Conservation (phyloP, 306 rosid genomes). For the Medicago ruthenica region DNA sequence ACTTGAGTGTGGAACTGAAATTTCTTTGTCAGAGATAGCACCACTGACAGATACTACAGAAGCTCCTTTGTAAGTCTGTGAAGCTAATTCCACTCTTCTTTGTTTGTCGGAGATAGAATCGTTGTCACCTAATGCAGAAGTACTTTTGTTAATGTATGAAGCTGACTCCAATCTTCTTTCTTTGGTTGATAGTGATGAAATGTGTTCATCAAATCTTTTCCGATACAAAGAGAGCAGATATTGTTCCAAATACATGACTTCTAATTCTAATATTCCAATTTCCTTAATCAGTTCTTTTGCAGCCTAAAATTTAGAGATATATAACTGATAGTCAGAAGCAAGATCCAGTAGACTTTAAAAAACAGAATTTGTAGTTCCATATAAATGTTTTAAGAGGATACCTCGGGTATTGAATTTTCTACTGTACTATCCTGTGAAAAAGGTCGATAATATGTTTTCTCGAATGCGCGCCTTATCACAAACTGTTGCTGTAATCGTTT, state of each 20-base stretch:
- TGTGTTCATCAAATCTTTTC: constrained; percentile 62
- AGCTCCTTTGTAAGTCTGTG: constrained; percentile 39
- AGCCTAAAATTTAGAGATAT: constrained; percentile 63
- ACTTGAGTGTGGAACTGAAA: constrained; percentile 42
- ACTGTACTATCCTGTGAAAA: constrained; percentile 53
- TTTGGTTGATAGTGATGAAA: constrained; percentile 52
- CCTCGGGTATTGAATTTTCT: constrained; percentile 76
- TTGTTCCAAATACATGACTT: constrained; percentile 78
- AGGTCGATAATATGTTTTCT: constrained; percentile 71
- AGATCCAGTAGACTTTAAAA: constrained; percentile 9
- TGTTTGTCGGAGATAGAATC: constrained; percentile 45
- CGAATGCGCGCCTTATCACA: constrained; percentile 61
- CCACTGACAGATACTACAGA: constrained; percentile 37
- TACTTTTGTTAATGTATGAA: constrained; percentile 45
- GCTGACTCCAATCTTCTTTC: constrained; percentile 50
- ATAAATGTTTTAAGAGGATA: constrained; percentile 41
- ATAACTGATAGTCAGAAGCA: too few species aligned
- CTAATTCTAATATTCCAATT: constrained; percentile 77
- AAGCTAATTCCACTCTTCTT: too few species aligned
- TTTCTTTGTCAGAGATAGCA: constrained; percentile 50
- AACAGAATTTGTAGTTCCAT: constrained; percentile 9
- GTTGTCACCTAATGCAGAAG: constrained; percentile 31
- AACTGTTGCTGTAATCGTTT: constrained; percentile 75
- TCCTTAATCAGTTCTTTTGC: constrained; percentile 79
- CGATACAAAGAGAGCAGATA: constrained; percentile 82